Percentiles rank a stretch among this genome's conserved stretches.
Evolutionary conservation across 192 early-diverging fungal genomes (phyloP).

Genomic region (Coemansia sp.): DNA sequence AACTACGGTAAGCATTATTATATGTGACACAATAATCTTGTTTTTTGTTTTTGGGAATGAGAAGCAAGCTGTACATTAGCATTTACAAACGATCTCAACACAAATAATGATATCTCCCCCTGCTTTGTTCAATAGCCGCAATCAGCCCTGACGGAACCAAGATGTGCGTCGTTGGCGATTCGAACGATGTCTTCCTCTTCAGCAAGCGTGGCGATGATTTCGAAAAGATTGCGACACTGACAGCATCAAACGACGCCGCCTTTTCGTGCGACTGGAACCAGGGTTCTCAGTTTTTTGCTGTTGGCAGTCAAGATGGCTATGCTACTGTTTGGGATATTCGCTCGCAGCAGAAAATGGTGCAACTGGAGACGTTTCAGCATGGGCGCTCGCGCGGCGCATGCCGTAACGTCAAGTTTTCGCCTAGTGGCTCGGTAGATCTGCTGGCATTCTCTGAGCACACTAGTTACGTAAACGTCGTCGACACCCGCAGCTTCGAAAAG

Average conservation of each 20-base stretch:
- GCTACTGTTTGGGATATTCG: constrained; percentile 93
- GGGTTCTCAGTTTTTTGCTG: constrained; percentile 89
- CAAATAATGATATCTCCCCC: background rate
- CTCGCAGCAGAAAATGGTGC: constrained; percentile 67
- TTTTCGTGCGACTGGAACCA: constrained; percentile 97
- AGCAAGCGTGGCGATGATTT: constrained; percentile 70
- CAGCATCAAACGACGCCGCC: constrained; percentile 78
- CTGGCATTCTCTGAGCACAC: constrained; percentile 73
- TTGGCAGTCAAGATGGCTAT: constrained; percentile 91
- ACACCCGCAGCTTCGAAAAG: constrained; percentile 83
- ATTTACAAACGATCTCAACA: background rate
- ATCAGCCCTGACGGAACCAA: constrained; percentile 91
- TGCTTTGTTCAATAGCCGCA: constrained; percentile 46
- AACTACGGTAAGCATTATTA: constrained; percentile 67
- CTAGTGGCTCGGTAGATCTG: constrained; percentile 85
- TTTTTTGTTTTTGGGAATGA: background rate
- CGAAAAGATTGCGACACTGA: constrained; percentile 69
- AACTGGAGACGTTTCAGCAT: constrained; percentile 72
- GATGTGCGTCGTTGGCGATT: constrained; percentile 92
- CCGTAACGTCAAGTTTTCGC: constrained; percentile 92
- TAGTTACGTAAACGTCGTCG: constrained; percentile 82
- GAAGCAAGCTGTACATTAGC: background rate
- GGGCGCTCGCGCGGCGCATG: constrained; percentile 61
- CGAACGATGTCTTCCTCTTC: constrained; percentile 83
- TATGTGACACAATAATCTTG: background rate